A percentile compares a stretch with the other conserved stretches of the same genome.
Evolutionary conservation across 169 alveolate genomes (phyloP).

Genomic region (Condylostoma magnum): DNA sequence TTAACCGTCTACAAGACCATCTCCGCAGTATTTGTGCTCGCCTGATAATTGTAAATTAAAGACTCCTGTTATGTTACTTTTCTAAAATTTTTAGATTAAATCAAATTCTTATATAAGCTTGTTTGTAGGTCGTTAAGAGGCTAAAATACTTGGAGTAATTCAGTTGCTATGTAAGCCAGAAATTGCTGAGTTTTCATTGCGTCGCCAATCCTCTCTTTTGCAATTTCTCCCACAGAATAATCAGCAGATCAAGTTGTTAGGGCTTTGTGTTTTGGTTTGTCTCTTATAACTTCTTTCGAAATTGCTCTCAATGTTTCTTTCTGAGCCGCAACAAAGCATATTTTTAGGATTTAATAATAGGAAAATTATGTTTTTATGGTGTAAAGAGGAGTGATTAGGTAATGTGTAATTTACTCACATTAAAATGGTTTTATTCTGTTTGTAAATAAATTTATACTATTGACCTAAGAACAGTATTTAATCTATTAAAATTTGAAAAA

Average conservation of each 20-base stretch:
- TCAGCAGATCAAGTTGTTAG: constrained; percentile 58
- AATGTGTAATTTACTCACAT: no score
- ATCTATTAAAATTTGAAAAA: no score
- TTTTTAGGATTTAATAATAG: no score
- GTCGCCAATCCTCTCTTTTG: constrained; percentile 64
- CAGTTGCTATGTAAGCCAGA: constrained; percentile 79
- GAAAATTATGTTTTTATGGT: no score
- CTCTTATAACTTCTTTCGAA: no score
- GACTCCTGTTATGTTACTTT: constrained; percentile 55
- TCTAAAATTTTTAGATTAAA: constrained; percentile 57
- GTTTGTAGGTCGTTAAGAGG: constrained; percentile 74
- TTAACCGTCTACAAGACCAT: constrained; percentile 46
- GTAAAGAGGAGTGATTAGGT: no score
- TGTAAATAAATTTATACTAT: no score
- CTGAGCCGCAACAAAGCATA: no score
- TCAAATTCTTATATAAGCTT: constrained; percentile 62
- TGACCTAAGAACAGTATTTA: no score
- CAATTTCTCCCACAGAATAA: constrained; percentile 81
- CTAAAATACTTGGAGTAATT: constrained; percentile 74
- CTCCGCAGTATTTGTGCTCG: constrained; percentile 88
- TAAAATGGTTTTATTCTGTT: no score
- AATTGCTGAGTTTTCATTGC: constrained; percentile 70
- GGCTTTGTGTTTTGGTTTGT: no score
- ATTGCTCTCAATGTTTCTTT: no score
- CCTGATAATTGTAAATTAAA: constrained; percentile 81